Base-by-base conservation (phyloP, 2,329 filamentous ascomycete species). In the Neofusicoccum sp. region DNA sequence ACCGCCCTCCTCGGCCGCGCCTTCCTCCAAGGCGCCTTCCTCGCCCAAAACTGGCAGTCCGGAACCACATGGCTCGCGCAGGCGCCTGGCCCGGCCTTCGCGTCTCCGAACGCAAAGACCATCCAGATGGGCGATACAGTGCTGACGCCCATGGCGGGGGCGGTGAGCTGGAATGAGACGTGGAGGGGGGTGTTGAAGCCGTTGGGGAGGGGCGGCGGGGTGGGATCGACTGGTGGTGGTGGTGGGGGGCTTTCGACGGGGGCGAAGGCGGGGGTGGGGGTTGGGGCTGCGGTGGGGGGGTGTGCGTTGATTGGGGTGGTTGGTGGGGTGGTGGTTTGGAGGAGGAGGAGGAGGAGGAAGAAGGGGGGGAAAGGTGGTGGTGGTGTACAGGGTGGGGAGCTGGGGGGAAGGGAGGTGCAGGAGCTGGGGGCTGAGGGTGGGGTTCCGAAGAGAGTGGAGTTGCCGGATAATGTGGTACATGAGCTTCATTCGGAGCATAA, bases 21-120 rank as follows among this genome's bases (percentile, higher is more conserved):
- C 1, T 82, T 82, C 64, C 70, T 83, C 1, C 81, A 83, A 65
- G 80, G 80, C 36, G 79, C 80, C 3, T 82, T 82, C 47, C 62
- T 82, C 0, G 79, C 31, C 49, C 31, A 34, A 9, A 52, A 52
- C 49, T 52, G 28, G 28, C 28, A 52, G 6, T 29, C 31, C 31
- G 12, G 33, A 3, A 4, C 6, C 33, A 11, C 14, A 1, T 52
- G 29, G 31, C 49, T 52, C 6, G 49, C 49, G 8, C 49, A 52
- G n/a, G 49, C 49, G 1, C 49, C 49, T 4, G 49, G 49, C 49
- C 49, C 49, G 6, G 28, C 5, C 49, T 6, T 34, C 29, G 49
- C 28, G 28, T 12, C 49, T 4, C 5, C 9, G 44, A n/a, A 12
- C 49, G 29, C 34, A 1, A 33, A 52, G n/a, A 14, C 6, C 31